phyloP scores from a whole-genome alignment of 257 asterid genomes.

The Capsicum pubescens region DNA sequence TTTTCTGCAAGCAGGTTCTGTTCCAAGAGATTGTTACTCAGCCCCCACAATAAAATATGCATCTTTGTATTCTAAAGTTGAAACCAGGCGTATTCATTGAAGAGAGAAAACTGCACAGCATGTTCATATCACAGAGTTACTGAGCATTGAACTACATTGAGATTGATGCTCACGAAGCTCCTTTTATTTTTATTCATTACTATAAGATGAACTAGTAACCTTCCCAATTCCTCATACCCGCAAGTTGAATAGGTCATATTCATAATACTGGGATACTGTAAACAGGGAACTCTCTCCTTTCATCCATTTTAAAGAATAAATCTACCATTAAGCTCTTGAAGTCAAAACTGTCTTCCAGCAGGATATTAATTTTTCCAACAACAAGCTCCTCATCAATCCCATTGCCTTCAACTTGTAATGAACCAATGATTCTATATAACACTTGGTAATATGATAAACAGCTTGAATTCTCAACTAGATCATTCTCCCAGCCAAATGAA shows the following conservation, averaged over 20 bases:
- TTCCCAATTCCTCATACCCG: neutral
- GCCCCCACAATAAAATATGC: neutral
- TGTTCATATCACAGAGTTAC: neutral
- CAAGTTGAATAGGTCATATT: constrained; percentile 8
- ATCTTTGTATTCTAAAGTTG: neutral
- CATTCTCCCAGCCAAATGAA: constrained; percentile 21
- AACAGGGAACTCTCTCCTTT: neutral
- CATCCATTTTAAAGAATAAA: neutral
- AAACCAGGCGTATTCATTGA: neutral
- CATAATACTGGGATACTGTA: neutral
- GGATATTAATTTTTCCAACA: constrained; percentile 19
- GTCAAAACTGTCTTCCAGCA: neutral
- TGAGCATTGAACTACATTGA: neutral
- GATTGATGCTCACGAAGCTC: constrained; percentile 15
- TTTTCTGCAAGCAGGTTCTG: neutral
- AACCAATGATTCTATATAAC: neutral
- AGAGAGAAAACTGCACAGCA: neutral
- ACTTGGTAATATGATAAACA: constrained; percentile 9
- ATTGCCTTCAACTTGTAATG: constrained; percentile 16
- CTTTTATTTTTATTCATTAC: neutral
- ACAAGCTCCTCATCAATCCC: constrained; percentile 19
- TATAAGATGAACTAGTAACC: neutral
- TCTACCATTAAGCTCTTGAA: neutral
- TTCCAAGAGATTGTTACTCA: constrained; percentile 21
- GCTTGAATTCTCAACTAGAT: neutral